These are phyloP conservation scores for Tulasnella sp. DNA, from an alignment of 768 basidiomycete species.

Conservation along the genomic window DNA sequence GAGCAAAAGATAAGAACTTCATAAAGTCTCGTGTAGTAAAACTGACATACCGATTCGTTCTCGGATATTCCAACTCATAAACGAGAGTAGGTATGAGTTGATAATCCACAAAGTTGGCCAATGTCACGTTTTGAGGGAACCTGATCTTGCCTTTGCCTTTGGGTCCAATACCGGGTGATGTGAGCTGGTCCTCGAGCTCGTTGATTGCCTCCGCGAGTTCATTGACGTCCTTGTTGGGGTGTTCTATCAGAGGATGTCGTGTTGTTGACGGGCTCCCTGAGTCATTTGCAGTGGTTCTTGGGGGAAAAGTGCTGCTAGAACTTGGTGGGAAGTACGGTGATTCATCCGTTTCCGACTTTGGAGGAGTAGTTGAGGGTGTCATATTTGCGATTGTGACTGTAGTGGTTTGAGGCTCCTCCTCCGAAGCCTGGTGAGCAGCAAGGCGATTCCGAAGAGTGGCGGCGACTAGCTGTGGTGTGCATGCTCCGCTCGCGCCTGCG, in stretches of 20 bases:
- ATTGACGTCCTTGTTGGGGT: conserved; percentile 52
- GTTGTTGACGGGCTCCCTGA: too few species aligned
- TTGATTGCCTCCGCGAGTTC: conserved; percentile 60
- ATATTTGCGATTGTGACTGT: not conserved
- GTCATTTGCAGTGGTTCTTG: not conserved
- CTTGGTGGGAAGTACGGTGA: conserved; percentile 13
- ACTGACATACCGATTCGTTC: conserved; percentile 57
- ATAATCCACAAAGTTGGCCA: conserved; percentile 72
- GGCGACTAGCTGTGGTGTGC: not conserved
- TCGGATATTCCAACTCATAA: conserved; percentile 92
- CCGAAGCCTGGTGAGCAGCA: not conserved
- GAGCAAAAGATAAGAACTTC: not conserved
- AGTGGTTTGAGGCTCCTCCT: not conserved
- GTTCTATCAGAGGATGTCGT: conserved; percentile 38
- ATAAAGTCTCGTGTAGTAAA: not conserved
- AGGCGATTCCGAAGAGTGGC: conserved; percentile 1
- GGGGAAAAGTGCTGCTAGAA: not conserved
- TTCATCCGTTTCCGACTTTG: not conserved
- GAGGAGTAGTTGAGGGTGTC: not conserved
- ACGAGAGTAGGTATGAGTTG: conserved; percentile 84
- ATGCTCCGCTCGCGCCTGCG: conserved; percentile 1
- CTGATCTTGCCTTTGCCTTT: conserved; percentile 40
- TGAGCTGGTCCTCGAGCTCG: conserved; percentile 64
- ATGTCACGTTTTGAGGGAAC: conserved; percentile 79
- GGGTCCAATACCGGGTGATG: conserved; percentile 39